phyloP scores from a whole-genome alignment of 139 green algal genomes.

The Chlamydomonas eustigma region DNA sequence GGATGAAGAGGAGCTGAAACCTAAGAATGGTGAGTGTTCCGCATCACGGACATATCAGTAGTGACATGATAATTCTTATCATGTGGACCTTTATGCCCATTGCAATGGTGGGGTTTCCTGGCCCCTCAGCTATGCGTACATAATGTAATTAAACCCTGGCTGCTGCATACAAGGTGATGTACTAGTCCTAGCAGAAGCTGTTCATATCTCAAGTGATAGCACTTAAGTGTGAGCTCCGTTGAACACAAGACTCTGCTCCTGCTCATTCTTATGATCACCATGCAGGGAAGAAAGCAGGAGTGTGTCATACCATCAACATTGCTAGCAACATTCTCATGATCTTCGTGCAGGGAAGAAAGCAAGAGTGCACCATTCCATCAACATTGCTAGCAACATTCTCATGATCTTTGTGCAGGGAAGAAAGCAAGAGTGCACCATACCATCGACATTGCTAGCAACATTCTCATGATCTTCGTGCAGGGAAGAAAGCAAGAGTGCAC shows the following conservation, averaged over 20 bases:
- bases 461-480: too few species aligned
- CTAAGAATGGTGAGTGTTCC: slow-evolving; percentile 50
- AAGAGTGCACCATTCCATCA: slow-evolving; percentile 49
- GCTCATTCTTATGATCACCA: not conserved
- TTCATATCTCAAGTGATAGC: too few species aligned
- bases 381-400: slow-evolving; percentile 45
- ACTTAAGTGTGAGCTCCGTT: too few species aligned
- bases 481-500: slow-evolving; percentile 16
- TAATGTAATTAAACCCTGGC: too few species aligned
- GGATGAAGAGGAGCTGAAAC: slow-evolving; percentile 35
- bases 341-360: not conserved
- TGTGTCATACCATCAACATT: slow-evolving; percentile 19
- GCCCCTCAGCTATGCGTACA: too few species aligned
- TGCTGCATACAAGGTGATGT: too few species aligned
- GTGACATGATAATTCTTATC: too few species aligned
- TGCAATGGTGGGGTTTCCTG: too few species aligned
- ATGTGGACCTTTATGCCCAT: too few species aligned
- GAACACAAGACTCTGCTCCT: too few species aligned
- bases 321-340: slow-evolving; percentile 18
- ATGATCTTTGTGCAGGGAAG: not conserved
- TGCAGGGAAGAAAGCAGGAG: slow-evolving; percentile 7
- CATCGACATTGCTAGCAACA: slow-evolving; percentile 30
- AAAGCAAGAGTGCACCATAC: slow-evolving; percentile 30
- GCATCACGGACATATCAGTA: slow-evolving; percentile 21
- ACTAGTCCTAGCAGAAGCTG: too few species aligned